Conservation (phyloP, 2,329 filamentous ascomycete species). For the Coleophoma cylindrospora region DNA sequence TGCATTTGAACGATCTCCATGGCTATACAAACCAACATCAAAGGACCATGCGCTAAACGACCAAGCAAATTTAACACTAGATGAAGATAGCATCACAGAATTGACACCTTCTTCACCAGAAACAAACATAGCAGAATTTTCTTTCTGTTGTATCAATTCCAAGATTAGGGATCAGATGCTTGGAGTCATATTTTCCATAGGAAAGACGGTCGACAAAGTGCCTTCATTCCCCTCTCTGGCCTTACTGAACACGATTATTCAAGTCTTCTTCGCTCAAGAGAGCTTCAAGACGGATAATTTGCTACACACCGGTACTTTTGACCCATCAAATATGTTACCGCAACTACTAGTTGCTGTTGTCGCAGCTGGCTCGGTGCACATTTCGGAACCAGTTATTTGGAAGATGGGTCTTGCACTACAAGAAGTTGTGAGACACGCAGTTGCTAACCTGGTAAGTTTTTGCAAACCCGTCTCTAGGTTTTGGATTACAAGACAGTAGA, state of each 20-base stretch:
- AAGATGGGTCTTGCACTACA: constrained; percentile 18
- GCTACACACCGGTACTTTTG: constrained; percentile 11
- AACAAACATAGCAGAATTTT: constrained; percentile 2
- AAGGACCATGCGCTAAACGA: constrained; percentile 11
- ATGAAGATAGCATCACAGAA: constrained; percentile 13
- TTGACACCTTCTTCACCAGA: constrained; percentile 7
- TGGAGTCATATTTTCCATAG: constrained; percentile 5
- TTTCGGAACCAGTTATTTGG: constrained; percentile 15
- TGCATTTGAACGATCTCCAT: constrained; percentile 16
- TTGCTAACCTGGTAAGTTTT: constrained; percentile 9
- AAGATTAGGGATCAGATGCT: constrained; percentile 10
- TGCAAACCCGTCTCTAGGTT: too few species aligned
- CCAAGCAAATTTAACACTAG: constrained; percentile 9
- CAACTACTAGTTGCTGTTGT: constrained; percentile 12
- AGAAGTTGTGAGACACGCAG: constrained; percentile 9
- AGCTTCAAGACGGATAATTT: constrained; percentile 6
- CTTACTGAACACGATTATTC: constrained; percentile 12
- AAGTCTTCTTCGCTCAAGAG: constrained; percentile 12
- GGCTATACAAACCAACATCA: constrained; percentile 13
- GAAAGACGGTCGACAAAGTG: neutral
- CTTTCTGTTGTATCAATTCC: constrained; percentile 7
- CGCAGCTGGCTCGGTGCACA: constrained; percentile 10
- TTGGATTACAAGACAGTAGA: too few species aligned
- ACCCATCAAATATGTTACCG: constrained; percentile 3
- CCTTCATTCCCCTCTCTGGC: constrained; percentile 10